Percentiles rank a stretch among this genome's conserved stretches.
phyloP scores from a whole-genome alignment of 2,329 filamentous ascomycete species.

The Arthrobotrys sinensis region DNA sequence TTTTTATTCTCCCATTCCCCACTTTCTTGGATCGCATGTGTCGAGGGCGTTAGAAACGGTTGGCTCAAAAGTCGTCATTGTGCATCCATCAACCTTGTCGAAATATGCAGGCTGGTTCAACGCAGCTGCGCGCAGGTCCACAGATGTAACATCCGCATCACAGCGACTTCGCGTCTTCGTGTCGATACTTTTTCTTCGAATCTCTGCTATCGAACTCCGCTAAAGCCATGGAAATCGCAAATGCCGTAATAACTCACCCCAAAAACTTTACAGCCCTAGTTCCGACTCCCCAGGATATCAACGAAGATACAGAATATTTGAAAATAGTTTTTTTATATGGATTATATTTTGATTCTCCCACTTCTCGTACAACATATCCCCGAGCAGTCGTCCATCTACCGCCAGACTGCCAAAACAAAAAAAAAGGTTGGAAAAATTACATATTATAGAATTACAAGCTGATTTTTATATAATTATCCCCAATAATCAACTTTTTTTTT shows the following conservation, averaged over 20 bases:
- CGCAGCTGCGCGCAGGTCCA: background rate
- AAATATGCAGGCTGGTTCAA: constrained; percentile 5
- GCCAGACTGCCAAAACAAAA: background rate
- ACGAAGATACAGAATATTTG: too few relatives aligned
- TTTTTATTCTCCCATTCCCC: background rate
- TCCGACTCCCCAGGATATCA: too few relatives aligned
- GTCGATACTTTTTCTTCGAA: too few relatives aligned
- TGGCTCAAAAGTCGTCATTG: constrained; percentile 16
- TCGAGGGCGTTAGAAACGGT: constrained; percentile 2
- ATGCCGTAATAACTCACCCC: too few relatives aligned
- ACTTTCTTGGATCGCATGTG: background rate
- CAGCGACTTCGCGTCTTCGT: background rate
- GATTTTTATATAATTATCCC: constrained; percentile 12
- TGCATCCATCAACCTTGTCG: constrained; percentile 17
- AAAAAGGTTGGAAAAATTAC: background rate
- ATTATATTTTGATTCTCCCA: background rate
- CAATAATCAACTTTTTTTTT: background rate
- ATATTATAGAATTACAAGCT: constrained; percentile 23
- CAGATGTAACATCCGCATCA: background rate
- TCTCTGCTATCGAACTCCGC: too few relatives aligned
- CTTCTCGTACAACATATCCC: background rate
- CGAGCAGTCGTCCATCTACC: constrained; percentile 1
- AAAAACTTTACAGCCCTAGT: too few relatives aligned
- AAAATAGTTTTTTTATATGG: background rate
- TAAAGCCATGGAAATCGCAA: too few relatives aligned